A percentile compares a stretch with the other conserved stretches of the same genome.
phyloP scores from a whole-genome alignment of 371 early-diverging fungal genomes.

The Blastocladiella emersonii region DNA sequence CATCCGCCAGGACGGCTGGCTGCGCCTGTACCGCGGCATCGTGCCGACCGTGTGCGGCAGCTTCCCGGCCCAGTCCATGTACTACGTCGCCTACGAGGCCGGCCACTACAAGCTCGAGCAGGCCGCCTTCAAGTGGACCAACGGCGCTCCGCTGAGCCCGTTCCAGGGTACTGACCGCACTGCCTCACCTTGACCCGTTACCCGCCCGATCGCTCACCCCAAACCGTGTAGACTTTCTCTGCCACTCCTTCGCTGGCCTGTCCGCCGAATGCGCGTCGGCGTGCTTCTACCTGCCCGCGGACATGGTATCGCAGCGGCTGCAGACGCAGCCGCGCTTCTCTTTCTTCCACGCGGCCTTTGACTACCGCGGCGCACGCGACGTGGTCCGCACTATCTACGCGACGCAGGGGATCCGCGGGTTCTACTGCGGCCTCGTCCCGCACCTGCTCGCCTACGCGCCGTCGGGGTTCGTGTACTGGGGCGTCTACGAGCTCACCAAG shows the following conservation, averaged over 20 bases:
- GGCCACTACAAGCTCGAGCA: background rate
- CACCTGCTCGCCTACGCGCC: slow-evolving; percentile 5
- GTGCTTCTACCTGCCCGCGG: background rate
- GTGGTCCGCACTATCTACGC: background rate
- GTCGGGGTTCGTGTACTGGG: background rate
- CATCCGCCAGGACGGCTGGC: background rate
- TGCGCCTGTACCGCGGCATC: background rate
- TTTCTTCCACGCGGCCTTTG: background rate
- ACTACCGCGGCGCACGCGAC: background rate
- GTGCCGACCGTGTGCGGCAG: background rate
- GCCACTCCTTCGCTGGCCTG: slow-evolving; percentile 1
- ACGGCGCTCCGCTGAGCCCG: background rate
- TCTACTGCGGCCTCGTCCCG: background rate
- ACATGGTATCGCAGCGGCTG: background rate
- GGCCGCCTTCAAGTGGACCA: background rate
- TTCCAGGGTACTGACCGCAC: too few relatives aligned
- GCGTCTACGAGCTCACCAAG: background rate
- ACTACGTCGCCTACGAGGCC: background rate
- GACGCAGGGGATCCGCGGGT: background rate
- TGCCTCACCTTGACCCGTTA: too few relatives aligned
- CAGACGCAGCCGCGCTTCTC: slow-evolving; percentile 2
- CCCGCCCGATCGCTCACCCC: background rate
- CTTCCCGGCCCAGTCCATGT: background rate
- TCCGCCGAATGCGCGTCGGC: background rate
- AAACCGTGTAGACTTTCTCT: background rate